Evolutionary conservation across 202 grass and related monocot genomes (phyloP).

Genomic region (Panicum virgatum): DNA sequence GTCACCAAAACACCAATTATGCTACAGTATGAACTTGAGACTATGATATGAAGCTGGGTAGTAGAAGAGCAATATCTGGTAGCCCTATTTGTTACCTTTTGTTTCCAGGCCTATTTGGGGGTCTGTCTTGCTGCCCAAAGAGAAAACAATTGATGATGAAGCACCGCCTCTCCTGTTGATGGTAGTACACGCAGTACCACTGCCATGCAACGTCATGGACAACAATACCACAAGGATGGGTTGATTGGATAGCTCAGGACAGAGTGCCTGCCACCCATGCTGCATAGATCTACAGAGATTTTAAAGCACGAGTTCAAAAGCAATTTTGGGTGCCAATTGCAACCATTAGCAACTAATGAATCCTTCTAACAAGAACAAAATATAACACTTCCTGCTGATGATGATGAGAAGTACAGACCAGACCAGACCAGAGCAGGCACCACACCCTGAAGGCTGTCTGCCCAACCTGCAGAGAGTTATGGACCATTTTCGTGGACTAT

Average conservation of each 20-base stretch:
- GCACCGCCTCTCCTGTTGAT: slow-evolving; percentile 13
- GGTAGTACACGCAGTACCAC: slow-evolving; percentile 37
- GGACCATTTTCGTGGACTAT: background rate
- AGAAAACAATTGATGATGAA: slow-evolving; percentile 43
- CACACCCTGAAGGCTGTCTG: background rate
- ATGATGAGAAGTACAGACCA: background rate
- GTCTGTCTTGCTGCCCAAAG: slow-evolving; percentile 34
- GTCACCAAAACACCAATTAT: slow-evolving; percentile 39
- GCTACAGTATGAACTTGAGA: slow-evolving; percentile 2
- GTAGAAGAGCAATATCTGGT: slow-evolving; percentile 29
- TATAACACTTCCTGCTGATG: background rate
- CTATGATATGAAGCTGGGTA: slow-evolving; percentile 23
- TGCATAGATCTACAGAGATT: slow-evolving; percentile 26
- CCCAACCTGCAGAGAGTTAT: background rate
- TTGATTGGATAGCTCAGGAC: slow-evolving; percentile 53
- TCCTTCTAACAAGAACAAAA: background rate
- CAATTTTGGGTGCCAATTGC: slow-evolving; percentile 16
- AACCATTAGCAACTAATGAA: background rate
- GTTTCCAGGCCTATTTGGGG: slow-evolving; percentile 43
- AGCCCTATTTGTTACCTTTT: slow-evolving; percentile 46
- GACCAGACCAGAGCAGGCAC: background rate
- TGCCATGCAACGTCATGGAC: slow-evolving; percentile 41
- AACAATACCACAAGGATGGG: slow-evolving; percentile 45
- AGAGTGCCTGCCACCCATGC: slow-evolving; percentile 38
- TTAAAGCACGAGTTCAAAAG: background rate